Conservation (phyloP, 306 rosid genomes). For the Trifolium dubium region DNA sequence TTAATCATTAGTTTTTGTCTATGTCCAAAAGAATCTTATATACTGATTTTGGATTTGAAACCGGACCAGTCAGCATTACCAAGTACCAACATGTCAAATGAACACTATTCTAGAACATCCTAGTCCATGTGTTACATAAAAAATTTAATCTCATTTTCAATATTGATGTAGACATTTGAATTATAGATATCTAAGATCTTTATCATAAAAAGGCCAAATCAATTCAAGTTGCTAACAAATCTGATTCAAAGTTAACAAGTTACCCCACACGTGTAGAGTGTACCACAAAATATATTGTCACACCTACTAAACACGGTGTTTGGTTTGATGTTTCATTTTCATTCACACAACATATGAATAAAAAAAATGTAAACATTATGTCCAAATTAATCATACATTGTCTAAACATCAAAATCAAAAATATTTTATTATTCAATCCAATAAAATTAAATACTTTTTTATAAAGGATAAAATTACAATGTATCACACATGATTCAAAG, state of each 20-base stretch:
- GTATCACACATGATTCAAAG: no score
- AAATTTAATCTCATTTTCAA: slow-evolving; percentile 17
- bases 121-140: slow-evolving; percentile 16
- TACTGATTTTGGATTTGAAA: slow-evolving; percentile 28
- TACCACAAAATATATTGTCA: slow-evolving; percentile 7
- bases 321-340: slow-evolving; percentile 42
- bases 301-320: slow-evolving; percentile 1
- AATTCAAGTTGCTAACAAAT: slow-evolving; percentile 32
- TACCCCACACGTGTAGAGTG: slow-evolving; percentile 33
- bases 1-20: slow-evolving; percentile 36
- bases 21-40: slow-evolving; percentile 27
- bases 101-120: slow-evolving; percentile 30
- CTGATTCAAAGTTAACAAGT: neutral
- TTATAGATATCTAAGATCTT: neutral
- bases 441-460: no score
- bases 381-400: no score
- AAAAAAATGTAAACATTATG: neutral
- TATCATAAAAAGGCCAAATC: slow-evolving; percentile 23
- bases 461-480: no score
- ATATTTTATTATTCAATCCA: no score
- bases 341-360: slow-evolving; percentile 24
- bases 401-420: no score
- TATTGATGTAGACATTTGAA: slow-evolving; percentile 17
- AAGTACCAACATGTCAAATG: slow-evolving; percentile 7
- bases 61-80: neutral